Percentiles rank a stretch among this genome's conserved stretches.
phyloP scores from a whole-genome alignment of 257 asterid genomes.

The Ehretia macrophylla region DNA sequence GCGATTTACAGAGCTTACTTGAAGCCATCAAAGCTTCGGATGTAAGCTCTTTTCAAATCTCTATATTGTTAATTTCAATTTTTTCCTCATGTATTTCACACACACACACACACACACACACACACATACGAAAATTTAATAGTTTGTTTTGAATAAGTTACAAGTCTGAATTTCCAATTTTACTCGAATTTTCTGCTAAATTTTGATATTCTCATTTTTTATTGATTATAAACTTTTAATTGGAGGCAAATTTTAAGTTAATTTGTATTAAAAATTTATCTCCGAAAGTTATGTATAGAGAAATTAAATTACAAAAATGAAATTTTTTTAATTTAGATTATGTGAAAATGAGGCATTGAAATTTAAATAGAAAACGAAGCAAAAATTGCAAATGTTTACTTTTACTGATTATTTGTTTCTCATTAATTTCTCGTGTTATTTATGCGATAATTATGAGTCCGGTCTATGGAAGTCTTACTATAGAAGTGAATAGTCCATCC shows the following conservation, averaged over 20 bases:
- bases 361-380: background rate
- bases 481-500: background rate
- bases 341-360: background rate
- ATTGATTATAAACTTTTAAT: too few relatives aligned
- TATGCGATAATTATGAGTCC: background rate
- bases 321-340: too few relatives aligned
- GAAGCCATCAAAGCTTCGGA: constrained; percentile 67
- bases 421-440: background rate
- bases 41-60: constrained; percentile 36
- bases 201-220: too few relatives aligned
- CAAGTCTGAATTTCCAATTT: too few relatives aligned
- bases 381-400: background rate
- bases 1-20: constrained; percentile 43
- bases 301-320: too few relatives aligned
- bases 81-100: too few relatives aligned
- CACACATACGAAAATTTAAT: too few relatives aligned
- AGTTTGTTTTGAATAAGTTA: too few relatives aligned
- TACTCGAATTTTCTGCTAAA: too few relatives aligned
- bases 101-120: too few relatives aligned
- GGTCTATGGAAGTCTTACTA: background rate
- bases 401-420: background rate
- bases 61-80: background rate
- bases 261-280: background rate
- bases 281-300: too few relatives aligned
- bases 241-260: background rate